Base-by-base conservation (phyloP, 192 early-diverging fungal genomes). In the Obelidium mucronatum region DNA sequence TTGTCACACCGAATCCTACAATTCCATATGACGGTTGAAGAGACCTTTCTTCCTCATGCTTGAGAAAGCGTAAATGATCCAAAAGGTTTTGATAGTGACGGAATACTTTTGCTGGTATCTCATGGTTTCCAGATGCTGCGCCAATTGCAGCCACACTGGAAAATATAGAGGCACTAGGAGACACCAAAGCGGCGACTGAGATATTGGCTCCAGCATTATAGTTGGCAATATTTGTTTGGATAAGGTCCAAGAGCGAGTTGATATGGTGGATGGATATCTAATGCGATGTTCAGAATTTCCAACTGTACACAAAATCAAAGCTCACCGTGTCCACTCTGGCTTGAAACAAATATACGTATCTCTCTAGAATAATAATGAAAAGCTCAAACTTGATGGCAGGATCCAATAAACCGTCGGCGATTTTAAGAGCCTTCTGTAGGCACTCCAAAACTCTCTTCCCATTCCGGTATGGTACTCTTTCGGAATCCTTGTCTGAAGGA, bases 321-420 rank as follows among this genome's bases (percentile, higher is more conserved):
- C 88, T 84, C 87, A 95, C 94, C 65, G 91, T 85, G 69, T 96
- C 92, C 72, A 95, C 95, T 51, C 90, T 84, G 70, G 89, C 89
- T 87, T 97, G 94, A 85, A 93, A 98, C 78, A 94, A 96, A 80
- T 94, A 95, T 58, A 97, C 85, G 69, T 94, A 96, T 80, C 93
- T 86, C 82, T 98, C 96, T 61, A 99, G 81, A 42, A 98, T 93
- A 77, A 97, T 95, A 22, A 99, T 94, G 89, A 98, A 96, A 28
- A 98, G 82, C 71, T 94, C 91, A 30, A 96, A 91, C 31, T 94
- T 95, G 24, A 95, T 89, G 28, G 90, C 89, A 36, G 91, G 88
- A 72, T 99, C 97, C 88, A 97, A 91, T 48, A 95, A 94, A 11
- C 91, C 90, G 79, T 97, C 95, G 0, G 98, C 96, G 65, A 95